Base-by-base conservation (phyloP, 345 rosid genomes). In the Clausena lansium region DNA sequence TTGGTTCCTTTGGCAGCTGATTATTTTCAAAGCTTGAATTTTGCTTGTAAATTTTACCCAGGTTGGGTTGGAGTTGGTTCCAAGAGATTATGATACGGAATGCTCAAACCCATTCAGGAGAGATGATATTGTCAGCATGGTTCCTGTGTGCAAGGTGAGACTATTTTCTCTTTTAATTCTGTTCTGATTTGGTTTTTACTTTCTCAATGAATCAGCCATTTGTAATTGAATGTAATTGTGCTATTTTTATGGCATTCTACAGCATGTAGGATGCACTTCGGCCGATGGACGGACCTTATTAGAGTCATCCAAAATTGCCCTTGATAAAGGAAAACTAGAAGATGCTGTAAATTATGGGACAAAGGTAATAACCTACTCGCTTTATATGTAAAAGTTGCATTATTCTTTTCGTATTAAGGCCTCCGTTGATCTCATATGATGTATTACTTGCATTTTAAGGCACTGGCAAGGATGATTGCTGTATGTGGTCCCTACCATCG, bases 401-500 rank as follows among this genome's bases (percentile, higher is more conserved):
- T 67, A 64, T 67, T 54, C 25, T 50, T 78, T 71, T 36, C 24
- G 57, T n/a, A 32, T 36, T 61, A 47, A 33, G 24, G 24, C 62
- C 55, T 71, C 17, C 24, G 8, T 62, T 79, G 61, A 65, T 81
- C 81, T 82, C 19, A 71, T 67, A 62, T 52, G 74, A 55, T 67
- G 47, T 75, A 54, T 58, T 75, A 28, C 30, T 83, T 80, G 60
- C 59, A 67, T 74, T 71, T 85, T 55, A 78, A 91, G 98, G 98
- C 97, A 64, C 84, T 95, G 69, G 82, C 82, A 73, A 95, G 89
- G 86, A 89, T 93, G 91, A 88, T 93, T 71, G 92, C 95, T 77
- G 97, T 95, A 66, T 95, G 98, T 45, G 98, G 98, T 67, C 93
- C 97, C 55, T 95, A 86, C 83, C 97, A 95, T 84, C 95, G 92